Conservation (phyloP, 2,329 filamentous ascomycete genomes). For the Zymoseptoria crescenta region DNA sequence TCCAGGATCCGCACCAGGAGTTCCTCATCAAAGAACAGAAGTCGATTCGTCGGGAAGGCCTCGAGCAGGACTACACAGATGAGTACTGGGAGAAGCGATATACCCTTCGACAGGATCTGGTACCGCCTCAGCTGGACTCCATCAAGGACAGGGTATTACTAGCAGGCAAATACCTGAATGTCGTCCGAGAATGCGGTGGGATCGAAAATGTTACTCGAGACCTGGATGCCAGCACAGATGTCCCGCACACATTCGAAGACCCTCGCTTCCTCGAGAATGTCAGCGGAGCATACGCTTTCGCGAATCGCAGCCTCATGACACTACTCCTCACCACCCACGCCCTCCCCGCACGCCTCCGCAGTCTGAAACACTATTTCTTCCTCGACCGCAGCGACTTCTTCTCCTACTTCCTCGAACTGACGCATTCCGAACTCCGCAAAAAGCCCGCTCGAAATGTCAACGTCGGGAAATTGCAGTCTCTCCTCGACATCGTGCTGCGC, state of each 20-base stretch:
- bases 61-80: slow-evolving; percentile 96
- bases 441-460: slow-evolving; percentile 87
- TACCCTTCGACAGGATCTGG: slow-evolving; percentile 82
- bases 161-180: slow-evolving; percentile 95
- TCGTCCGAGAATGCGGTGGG: slow-evolving; percentile 92
- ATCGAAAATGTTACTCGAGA: slow-evolving; percentile 54
- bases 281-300: slow-evolving; percentile 87
- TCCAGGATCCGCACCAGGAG: slow-evolving; percentile 87
- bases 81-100: slow-evolving; percentile 99
- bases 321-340: slow-evolving; percentile 88
- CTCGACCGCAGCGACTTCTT: slow-evolving; percentile 97
- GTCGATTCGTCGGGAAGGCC: slow-evolving; percentile 80
- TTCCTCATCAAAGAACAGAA: slow-evolving; percentile 95
- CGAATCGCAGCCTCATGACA: slow-evolving; percentile 86
- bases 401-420: slow-evolving; percentile 91
- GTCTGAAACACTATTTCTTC: slow-evolving; percentile 98
- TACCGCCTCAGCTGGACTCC: slow-evolving; percentile 82
- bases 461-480: slow-evolving; percentile 82
- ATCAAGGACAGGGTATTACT: slow-evolving; percentile 92
- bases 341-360: slow-evolving; percentile 75
- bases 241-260: slow-evolving; percentile 90
- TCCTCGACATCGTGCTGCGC: slow-evolving; percentile 92
- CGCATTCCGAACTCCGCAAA: slow-evolving; percentile 70
- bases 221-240: slow-evolving; percentile 79
- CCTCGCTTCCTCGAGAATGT: slow-evolving; percentile 89